Percentiles rank a stretch among this genome's conserved stretches.
phyloP scores from a whole-genome alignment of 805 yeast genomes.

The Yamadazyma akitaensis region DNA sequence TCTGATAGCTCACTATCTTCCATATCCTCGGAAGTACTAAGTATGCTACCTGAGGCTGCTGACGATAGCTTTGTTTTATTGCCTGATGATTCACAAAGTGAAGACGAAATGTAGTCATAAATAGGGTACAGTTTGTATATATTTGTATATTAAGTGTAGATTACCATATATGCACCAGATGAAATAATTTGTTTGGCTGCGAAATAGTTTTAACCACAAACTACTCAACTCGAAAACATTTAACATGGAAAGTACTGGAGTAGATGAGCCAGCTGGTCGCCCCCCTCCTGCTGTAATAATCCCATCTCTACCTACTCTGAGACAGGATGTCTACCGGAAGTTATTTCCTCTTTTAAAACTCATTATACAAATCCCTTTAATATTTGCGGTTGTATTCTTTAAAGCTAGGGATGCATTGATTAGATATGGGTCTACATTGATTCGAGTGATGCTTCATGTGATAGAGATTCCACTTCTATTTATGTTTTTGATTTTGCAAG shows the following conservation, averaged over 20 bases:
- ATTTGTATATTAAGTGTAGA: not conserved
- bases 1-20: slow-evolving; percentile 6
- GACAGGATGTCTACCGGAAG: not conserved
- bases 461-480: not conserved
- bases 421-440: not conserved
- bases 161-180: not conserved
- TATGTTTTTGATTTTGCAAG: not conserved
- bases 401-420: slow-evolving; percentile 3
- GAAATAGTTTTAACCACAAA: not conserved
- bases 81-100: not conserved
- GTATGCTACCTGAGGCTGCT: slow-evolving; percentile 3
- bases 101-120: not conserved
- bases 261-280: too few species aligned
- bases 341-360: not conserved
- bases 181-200: not conserved
- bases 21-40: slow-evolving; percentile 1
- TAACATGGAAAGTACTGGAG: too few species aligned
- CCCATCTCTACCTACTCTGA: not conserved
- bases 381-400: slow-evolving; percentile 2
- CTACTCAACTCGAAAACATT: too few species aligned
- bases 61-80: slow-evolving; percentile 4
- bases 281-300: too few species aligned
- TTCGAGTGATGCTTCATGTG: not conserved
- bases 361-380: not conserved
- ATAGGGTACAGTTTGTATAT: not conserved